A percentile compares a stretch with the other conserved stretches of the same genome.
phyloP scores from a whole-genome alignment of 495 filamentous ascomycete species.

The Tricharina praecox region DNA sequence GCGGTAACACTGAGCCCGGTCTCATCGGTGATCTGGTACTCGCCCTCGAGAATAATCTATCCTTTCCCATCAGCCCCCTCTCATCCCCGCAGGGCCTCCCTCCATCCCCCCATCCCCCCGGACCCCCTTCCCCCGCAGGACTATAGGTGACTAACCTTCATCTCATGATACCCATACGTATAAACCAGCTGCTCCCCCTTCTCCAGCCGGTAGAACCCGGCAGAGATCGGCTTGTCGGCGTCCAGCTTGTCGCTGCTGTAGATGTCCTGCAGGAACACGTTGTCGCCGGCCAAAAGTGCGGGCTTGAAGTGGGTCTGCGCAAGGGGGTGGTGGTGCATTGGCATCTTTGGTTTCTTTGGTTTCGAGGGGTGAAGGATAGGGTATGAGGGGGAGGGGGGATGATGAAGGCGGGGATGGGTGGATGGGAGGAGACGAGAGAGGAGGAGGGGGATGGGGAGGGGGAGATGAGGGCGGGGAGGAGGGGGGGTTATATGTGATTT shows the following conservation, averaged over 20 bases:
- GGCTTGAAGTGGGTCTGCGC: constrained; percentile 31
- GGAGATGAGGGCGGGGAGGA: not conserved
- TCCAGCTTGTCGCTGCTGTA: constrained; percentile 38
- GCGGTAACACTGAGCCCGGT: constrained; percentile 52
- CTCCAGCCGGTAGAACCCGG: constrained; percentile 58
- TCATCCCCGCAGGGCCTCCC: too few relatives aligned
- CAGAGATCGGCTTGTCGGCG: constrained; percentile 45
- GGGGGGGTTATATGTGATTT: too few relatives aligned
- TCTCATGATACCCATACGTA: constrained; percentile 60
- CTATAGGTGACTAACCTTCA: constrained; percentile 19
- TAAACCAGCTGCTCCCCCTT: constrained; percentile 59
- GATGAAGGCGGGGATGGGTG: too few relatives aligned
- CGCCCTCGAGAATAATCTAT: constrained; percentile 59
- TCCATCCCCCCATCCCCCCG: constrained; percentile 25
- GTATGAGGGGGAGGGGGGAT: too few relatives aligned
- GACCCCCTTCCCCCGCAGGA: not conserved
- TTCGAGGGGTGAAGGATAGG: too few relatives aligned
- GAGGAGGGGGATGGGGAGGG: not conserved
- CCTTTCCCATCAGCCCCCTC: too few relatives aligned
- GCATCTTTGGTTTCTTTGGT: constrained; percentile 1
- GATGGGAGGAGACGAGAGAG: not conserved
- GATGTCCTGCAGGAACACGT: constrained; percentile 55
- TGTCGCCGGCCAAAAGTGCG: constrained; percentile 56
- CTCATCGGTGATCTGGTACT: constrained; percentile 56
- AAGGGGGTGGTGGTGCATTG: constrained; percentile 12